Base-by-base conservation (phyloP, 2,329 filamentous ascomycete genomes). In the Monilinia aucupariae region DNA sequence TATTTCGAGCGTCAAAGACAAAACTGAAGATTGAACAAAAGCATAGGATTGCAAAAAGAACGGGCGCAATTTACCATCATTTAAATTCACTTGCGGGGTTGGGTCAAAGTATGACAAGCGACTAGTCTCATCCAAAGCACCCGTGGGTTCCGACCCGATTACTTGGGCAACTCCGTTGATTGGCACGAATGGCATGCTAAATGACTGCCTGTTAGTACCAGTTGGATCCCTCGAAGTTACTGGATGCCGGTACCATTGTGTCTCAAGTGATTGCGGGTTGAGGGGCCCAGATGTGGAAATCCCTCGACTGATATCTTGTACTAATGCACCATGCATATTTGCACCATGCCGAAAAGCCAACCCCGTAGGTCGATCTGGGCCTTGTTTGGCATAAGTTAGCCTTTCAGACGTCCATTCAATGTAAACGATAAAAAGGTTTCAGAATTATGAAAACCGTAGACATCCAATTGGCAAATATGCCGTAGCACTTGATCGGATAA, bases 91-190 rank as follows among this genome's bases (percentile, higher is more conserved):
- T 4, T 43, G 43, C 1, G 43, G 1, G 7, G 41, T 62, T 22
- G 43, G 32, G 15, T 49, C 43, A 39, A 56, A 62, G 47, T 56
- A 62, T 12, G 51, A 56, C 22, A 62, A 56, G 25, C 43, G 43
- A 17, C 34, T 49, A 30, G 32, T 25, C 22, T 49, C 51, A n/a
- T 62, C 51, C 22, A 56, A 49, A 30, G 48, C 32, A 10, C 51
- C 17, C n/a, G 43, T 49, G 27, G 60, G 56, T n/a, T 32, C 51
- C n/a, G 60, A 20, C 32, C 32, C 60, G 2, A 37, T 32, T 62
- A 41, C 32, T 41, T 55, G 51, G 41, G 25, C 17, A 22, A 32
- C 15, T 34, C 34, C 20, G 22, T 56, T 32, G 17, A 49, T 32
- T 22, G 51, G 22, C 10, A 22, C 43, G 30, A 56, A 62, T 41